phyloP scores from a whole-genome alignment of 2,329 filamentous ascomycete genomes.

The Nannizziopsis barbatae region DNA sequence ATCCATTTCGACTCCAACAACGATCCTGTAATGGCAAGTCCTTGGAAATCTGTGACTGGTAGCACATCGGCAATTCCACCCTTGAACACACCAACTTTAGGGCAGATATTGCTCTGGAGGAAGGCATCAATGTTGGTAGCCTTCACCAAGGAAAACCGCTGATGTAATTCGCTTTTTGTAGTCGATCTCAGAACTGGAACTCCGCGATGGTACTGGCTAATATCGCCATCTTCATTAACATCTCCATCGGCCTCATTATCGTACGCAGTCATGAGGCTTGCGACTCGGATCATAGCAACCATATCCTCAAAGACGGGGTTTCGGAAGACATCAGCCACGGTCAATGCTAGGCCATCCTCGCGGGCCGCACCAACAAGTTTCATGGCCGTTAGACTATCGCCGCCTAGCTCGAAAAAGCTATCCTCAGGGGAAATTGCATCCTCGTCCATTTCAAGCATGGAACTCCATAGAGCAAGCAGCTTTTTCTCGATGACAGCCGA shows the following conservation, averaged over 20 bases:
- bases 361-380: conserved; percentile 32
- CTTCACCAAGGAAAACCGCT: conserved; percentile 14
- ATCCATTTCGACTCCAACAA: conserved; percentile 48
- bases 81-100: conserved; percentile 36
- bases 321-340: conserved; percentile 36
- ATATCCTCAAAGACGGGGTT: conserved; percentile 34
- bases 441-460: conserved; percentile 26
- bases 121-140: conserved; percentile 26
- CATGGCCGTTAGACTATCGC: conserved; percentile 35
- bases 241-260: conserved; percentile 6
- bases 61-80: conserved; percentile 44
- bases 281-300: conserved; percentile 22
- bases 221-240: conserved; percentile 1
- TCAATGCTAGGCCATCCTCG: conserved; percentile 31
- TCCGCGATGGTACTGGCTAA: conserved; percentile 6
- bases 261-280: conserved; percentile 13
- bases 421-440: conserved; percentile 27
- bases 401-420: conserved; percentile 35
- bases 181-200: conserved; percentile 9
- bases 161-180: conserved; percentile 15
- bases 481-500: conserved; percentile 25
- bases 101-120: conserved; percentile 34
- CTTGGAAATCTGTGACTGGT: conserved; percentile 45
- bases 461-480: conserved; percentile 31
- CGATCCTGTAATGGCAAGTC: conserved; percentile 48